Evolutionary conservation across 75 land plant genomes (phyloP).

Genomic region (Pinus taeda): DNA sequence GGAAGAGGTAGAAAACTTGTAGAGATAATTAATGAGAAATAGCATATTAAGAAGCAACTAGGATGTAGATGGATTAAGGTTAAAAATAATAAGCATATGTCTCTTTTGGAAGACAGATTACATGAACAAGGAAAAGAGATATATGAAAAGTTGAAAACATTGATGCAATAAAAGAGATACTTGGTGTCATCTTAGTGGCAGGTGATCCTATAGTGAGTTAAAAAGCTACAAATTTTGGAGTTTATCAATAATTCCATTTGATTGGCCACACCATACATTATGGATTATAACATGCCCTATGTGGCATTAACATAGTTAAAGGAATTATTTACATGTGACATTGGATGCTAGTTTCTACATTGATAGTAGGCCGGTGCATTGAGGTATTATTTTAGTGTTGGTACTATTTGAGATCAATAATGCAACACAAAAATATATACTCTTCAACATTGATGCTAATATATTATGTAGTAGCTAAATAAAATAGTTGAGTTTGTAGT

Average conservation of each 20-base stretch:
- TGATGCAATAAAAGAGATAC: background rate
- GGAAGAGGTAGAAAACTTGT: background rate
- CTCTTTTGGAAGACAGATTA: background rate
- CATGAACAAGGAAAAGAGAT: background rate
- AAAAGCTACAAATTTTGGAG: background rate
- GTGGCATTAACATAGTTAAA: background rate
- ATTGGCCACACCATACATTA: no score
- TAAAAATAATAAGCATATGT: background rate
- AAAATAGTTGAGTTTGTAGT: constrained; percentile 53
- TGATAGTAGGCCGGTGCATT: background rate
- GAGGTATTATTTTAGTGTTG: background rate
- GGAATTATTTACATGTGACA: background rate
- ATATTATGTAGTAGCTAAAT: background rate
- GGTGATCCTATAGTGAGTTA: background rate
- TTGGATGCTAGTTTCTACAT: background rate
- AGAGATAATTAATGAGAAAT: background rate
- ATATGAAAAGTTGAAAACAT: background rate
- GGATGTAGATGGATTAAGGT: background rate
- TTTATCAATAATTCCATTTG: background rate
- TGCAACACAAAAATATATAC: background rate
- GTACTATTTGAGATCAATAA: background rate
- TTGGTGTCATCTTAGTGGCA: no score
- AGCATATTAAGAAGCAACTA: background rate
- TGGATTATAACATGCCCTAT: no score
- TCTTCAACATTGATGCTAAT: background rate